phyloP scores from a whole-genome alignment of 768 basidiomycete genomes.

The Polyporus arcularius region DNA sequence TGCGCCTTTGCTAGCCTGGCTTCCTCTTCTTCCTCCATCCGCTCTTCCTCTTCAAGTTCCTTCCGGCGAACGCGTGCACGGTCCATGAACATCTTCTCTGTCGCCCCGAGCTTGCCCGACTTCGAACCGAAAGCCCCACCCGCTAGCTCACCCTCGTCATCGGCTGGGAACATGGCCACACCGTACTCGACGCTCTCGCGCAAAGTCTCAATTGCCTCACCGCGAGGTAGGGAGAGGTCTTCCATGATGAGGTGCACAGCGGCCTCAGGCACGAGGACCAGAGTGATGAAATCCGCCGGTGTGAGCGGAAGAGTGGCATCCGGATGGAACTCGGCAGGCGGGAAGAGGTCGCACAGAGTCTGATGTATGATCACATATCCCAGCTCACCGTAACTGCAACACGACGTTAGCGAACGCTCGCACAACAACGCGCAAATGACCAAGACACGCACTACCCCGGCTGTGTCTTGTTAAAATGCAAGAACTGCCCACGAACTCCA shows the following conservation, averaged over 20 bases:
- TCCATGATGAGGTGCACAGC: conserved; percentile 80
- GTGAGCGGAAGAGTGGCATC: conserved; percentile 64
- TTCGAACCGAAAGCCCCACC: conserved; percentile 1
- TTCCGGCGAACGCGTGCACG: conserved; percentile 42
- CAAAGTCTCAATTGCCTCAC: conserved; percentile 59
- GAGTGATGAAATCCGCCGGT: conserved; percentile 74
- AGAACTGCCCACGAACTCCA: conserved; percentile 74
- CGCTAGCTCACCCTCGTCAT: conserved; percentile 31
- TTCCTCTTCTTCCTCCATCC: conserved; percentile 18
- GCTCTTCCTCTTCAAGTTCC: conserved; percentile 44
- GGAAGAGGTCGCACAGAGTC: conserved; percentile 74
- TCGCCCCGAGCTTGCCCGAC: conserved; percentile 32
- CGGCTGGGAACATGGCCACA: conserved; percentile 79
- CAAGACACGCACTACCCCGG: conserved; percentile 79
- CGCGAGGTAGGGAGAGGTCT: conserved; percentile 55
- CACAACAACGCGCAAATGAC: neutral
- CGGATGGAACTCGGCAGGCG: conserved; percentile 56
- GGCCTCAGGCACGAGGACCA: conserved; percentile 88
- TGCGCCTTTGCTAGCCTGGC: neutral
- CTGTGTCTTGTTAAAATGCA: conserved; percentile 78
- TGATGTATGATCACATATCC: conserved; percentile 82
- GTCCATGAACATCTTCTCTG: conserved; percentile 46
- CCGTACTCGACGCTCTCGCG: conserved; percentile 83
- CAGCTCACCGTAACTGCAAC: conserved; percentile 77
- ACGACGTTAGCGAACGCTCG: neutral